Conservation (phyloP, 805 yeast genomes). For the Sugiyamaella smithiae region DNA sequence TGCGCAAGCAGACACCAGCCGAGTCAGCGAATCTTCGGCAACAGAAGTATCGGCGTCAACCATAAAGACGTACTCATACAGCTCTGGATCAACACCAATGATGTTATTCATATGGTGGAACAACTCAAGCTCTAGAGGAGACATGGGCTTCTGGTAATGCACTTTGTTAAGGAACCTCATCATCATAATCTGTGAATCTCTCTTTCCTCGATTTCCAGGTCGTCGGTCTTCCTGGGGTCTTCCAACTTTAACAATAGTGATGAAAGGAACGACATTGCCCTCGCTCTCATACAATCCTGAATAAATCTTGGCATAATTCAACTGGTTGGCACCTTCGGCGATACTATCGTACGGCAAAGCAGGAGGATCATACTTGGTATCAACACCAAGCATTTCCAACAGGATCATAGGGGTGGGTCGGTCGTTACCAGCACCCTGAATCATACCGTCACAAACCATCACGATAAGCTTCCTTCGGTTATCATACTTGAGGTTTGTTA, state of each 20-base stretch:
- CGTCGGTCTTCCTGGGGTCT: slow-evolving; percentile 47
- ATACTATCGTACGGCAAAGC: slow-evolving; percentile 55
- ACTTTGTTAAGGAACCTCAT: slow-evolving; percentile 59
- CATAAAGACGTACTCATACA: slow-evolving; percentile 54
- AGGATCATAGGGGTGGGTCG: slow-evolving; percentile 54
- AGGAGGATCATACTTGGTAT: slow-evolving; percentile 48
- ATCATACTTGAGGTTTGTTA: slow-evolving; percentile 54
- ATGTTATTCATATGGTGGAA: slow-evolving; percentile 54
- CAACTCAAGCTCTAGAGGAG: slow-evolving; percentile 53
- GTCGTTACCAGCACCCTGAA: slow-evolving; percentile 60
- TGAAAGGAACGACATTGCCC: slow-evolving; percentile 52
- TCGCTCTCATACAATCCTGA: slow-evolving; percentile 59
- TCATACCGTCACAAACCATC: slow-evolving; percentile 59
- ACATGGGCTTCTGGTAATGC: slow-evolving; percentile 58
- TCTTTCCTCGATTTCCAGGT: slow-evolving; percentile 65
- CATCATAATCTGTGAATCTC: slow-evolving; percentile 58
- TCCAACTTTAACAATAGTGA: slow-evolving; percentile 56
- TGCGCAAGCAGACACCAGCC: slow-evolving; percentile 57
- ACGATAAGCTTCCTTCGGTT: slow-evolving; percentile 54
- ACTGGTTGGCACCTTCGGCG: slow-evolving; percentile 58
- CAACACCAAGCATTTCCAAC: slow-evolving; percentile 44
- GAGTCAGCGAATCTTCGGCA: slow-evolving; percentile 50
- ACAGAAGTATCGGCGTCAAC: slow-evolving; percentile 65
- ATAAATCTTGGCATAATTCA: slow-evolving; percentile 59
- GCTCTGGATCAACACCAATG: slow-evolving; percentile 60